A percentile compares a stretch with the other conserved stretches of the same genome.
phyloP scores from a whole-genome alignment of 2,329 filamentous ascomycete species.

The Trichophyton mentagrophytes region DNA sequence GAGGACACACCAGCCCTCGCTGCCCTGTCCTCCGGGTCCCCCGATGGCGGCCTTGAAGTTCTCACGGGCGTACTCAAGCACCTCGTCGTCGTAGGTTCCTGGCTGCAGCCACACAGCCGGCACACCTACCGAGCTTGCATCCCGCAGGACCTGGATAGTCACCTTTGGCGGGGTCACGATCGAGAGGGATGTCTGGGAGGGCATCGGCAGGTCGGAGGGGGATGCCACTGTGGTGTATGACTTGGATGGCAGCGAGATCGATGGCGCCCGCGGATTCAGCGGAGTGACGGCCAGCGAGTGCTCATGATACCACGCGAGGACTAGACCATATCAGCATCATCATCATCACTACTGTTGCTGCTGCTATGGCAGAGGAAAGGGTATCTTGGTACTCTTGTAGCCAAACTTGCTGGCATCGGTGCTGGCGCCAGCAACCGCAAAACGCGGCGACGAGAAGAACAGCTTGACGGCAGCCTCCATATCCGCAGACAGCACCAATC shows the following conservation, averaged over 20 bases:
- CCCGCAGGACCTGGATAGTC: conserved; percentile 59
- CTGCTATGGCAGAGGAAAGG: not conserved
- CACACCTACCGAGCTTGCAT: conserved; percentile 63
- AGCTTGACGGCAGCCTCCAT: conserved; percentile 59
- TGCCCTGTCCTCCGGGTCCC: conserved; percentile 51
- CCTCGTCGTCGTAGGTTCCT: conserved; percentile 68
- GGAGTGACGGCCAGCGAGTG: conserved; percentile 67
- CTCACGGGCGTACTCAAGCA: conserved; percentile 54
- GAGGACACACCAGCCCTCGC: conserved; percentile 75
- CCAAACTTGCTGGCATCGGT: conserved; percentile 77
- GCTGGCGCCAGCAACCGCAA: conserved; percentile 82
- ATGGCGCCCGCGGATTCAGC: conserved; percentile 60
- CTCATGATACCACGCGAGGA: conserved; percentile 77
- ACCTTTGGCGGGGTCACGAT: conserved; percentile 76
- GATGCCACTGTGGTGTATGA: conserved; percentile 53
- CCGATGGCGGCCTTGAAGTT: conserved; percentile 59
- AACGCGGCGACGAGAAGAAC: conserved; percentile 69
- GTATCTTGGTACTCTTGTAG: conserved; percentile 56
- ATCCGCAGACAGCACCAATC: conserved; percentile 2
- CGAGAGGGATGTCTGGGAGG: conserved; percentile 60
- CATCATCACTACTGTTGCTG: not conserved
- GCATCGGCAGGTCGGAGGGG: conserved; percentile 52
- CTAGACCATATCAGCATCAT: conserved; percentile 35
- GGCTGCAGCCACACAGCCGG: conserved; percentile 80
- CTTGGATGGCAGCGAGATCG: conserved; percentile 49